Evolutionary conservation across 371 early-diverging fungal genomes (phyloP), one percentile per base, ranked within the genome.

Genomic region (Apophysomyces sp.): DNA sequence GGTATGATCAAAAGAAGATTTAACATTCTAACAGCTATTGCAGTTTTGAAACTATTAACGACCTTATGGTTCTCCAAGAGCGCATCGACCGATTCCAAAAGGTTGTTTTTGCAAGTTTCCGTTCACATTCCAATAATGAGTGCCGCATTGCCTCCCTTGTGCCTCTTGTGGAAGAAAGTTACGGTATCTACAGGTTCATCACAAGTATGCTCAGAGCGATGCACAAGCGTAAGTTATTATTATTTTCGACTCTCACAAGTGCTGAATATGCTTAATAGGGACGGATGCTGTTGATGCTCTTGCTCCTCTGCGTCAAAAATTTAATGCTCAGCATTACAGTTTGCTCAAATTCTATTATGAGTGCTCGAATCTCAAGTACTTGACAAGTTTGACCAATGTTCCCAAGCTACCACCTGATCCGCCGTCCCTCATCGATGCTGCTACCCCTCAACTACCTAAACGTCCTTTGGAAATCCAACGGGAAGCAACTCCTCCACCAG

Each of bases 131-230:
- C 57, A 92, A 91, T 72, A 96, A 97, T 61, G 98, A 98, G 72
- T 96, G 96, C 69, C 90, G 95, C 31, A 96, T 98, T 65, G 88
- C 96, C 16, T 90, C 97, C 16, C 84, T 98, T 49, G 96, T 98
- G 16, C 99, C 99, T 16, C 82, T 98, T 54, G 94, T 98, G 4
- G 98, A 98, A 71, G 99, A 98, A 68, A 90, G 89, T 63, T 90
- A 94, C 67, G 96, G 92, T 34, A 96, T 98, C 58, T 98, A 98
- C 80, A 92, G 92, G 71, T 98, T 98, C 74, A 83, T 94, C 34
- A 93, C 93, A 24, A 90, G 88, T 70, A 98, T 98, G 98, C 74
- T 98, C 65, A 89, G 88, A 15, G 97, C 99, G 39, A 96, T 98
- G 96, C 94, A 97, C 73, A 86, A 89, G 71, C 86, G 96, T 92